Base-by-base conservation (phyloP, 2,329 filamentous ascomycete genomes). In the Stagonosporopsis cucurbitacearum region DNA sequence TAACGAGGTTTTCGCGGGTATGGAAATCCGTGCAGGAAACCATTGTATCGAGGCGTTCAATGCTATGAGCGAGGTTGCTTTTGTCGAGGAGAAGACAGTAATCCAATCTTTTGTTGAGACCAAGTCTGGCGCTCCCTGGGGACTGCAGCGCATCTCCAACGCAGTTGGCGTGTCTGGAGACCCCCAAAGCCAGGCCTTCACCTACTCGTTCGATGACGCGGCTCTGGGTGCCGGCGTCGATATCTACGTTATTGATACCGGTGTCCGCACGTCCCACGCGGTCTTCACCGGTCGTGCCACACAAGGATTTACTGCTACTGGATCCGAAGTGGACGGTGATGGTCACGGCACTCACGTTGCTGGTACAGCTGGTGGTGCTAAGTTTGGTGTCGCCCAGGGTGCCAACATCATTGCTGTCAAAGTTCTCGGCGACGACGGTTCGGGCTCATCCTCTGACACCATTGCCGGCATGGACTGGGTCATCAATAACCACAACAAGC, bases 351-450 rank as follows among this genome's bases (percentile, higher is more conserved):
- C 79, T 12, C 80, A 82, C 66, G 75, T 77, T 41, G 72, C 79
- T 30, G 79, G 79, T 42, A 81, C 79, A 17, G 77, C 78, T 25
- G 79, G 69, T 25, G 79, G 78, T 22, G 63, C 68, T 19, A 73
- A 73, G 43, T 75, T 81, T 28, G 80, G 80, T 42, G 76, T 81
- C n/a, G 78, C 79, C n/a, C 75, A 75, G 36, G 76, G 76, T 36
- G 79, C 79, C 49, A 80, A 80, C 67, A 70, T 82, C 54, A 75
- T 76, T 43, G 81, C 80, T 42, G 80, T 86, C 57, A 84, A 83
- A 69, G 81, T 82, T 6, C 75, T 83, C 22, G 77, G 77, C 44
- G 73, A 72, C 30, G 67, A 79, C 12, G 79, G 80, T 41, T 75
- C 75, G 41, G 82, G 82, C 32, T 78, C 74, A 23, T 77, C 74